These are phyloP conservation scores for Thelonectria rubi DNA, from an alignment of 2,329 filamentous ascomycete genomes.

Conservation along the genomic window DNA sequence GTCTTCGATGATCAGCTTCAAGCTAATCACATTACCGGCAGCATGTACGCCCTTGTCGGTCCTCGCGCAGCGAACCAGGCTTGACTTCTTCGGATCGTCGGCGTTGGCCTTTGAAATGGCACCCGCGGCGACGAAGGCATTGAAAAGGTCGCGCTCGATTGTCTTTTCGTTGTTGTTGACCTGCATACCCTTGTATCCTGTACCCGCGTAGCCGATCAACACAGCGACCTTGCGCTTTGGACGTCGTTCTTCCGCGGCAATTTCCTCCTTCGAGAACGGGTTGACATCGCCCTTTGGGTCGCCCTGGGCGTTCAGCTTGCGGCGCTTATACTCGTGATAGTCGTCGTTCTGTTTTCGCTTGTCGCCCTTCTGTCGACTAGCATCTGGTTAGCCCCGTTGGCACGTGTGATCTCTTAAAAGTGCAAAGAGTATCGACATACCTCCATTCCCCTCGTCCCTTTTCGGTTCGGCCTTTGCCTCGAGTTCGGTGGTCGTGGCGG, in stretches of 20 bases:
- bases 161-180: conserved; percentile 85
- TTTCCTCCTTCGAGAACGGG: conserved; percentile 77
- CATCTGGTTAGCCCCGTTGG: conserved; percentile 48
- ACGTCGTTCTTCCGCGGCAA: conserved; percentile 83
- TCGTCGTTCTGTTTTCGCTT: conserved; percentile 53
- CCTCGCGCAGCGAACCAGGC: conserved; percentile 89
- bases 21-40: conserved; percentile 91
- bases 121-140: conserved; percentile 87
- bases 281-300: conserved; percentile 51
- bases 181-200: conserved; percentile 97
- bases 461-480: conserved; percentile 43
- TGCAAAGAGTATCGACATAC: conserved; percentile 31
- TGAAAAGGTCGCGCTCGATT: conserved; percentile 95
- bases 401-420: conserved; percentile 24
- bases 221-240: conserved; percentile 98
- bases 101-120: conserved; percentile 98
- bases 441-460: conserved; percentile 45
- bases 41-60: conserved; percentile 98
- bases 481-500: conserved; percentile 42
- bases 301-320: conserved; percentile 51
- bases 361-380: conserved; percentile 49
- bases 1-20: conserved; percentile 97
- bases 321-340: conserved; percentile 53
- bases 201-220: conserved; percentile 93
- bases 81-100: conserved; percentile 95